Percentiles rank a stretch among this genome's conserved stretches.
Evolutionary conservation across 2,329 filamentous ascomycete species (phyloP).

Genomic region (Stromatinia cepivora): DNA sequence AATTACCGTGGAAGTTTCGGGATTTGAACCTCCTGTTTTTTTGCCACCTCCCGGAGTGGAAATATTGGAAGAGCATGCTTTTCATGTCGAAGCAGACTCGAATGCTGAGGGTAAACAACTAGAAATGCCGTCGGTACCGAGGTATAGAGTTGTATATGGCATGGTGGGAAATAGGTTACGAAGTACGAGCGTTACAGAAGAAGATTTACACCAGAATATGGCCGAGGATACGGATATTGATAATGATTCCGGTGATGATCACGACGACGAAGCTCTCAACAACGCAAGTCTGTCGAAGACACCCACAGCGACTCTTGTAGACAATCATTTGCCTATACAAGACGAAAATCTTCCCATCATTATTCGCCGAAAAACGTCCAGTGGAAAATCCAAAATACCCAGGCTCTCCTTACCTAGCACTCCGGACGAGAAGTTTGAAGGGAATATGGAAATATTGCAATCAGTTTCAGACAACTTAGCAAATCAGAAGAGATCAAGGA

Average conservation of each 20-base stretch:
- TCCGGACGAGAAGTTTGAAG: conserved; percentile 21
- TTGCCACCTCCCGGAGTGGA: conserved; percentile 59
- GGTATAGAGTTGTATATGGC: conserved; percentile 60
- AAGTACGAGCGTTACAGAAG: conserved; percentile 43
- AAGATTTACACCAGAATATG: conserved; percentile 36
- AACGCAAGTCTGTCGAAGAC: background rate
- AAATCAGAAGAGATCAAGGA: conserved; percentile 40
- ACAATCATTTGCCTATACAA: background rate
- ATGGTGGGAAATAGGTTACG: conserved; percentile 54
- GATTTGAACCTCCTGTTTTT: conserved; percentile 52
- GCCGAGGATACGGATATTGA: conserved; percentile 30
- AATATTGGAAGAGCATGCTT: conserved; percentile 52
- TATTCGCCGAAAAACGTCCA: background rate
- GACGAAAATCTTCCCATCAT: background rate
- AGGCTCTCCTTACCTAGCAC: conserved; percentile 8
- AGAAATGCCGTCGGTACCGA: conserved; percentile 27
- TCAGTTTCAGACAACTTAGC: conserved; percentile 30
- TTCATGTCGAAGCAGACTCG: conserved; percentile 29
- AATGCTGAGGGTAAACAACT: conserved; percentile 30
- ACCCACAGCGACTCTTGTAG: background rate
- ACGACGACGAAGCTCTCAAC: background rate
- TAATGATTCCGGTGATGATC: conserved; percentile 12
- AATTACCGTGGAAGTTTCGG: conserved; percentile 63
- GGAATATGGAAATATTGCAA: background rate
- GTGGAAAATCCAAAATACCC: conserved; percentile 17